Base-by-base conservation (phyloP, 2,329 filamentous ascomycete species). In the Botrytis pseudocinerea region DNA sequence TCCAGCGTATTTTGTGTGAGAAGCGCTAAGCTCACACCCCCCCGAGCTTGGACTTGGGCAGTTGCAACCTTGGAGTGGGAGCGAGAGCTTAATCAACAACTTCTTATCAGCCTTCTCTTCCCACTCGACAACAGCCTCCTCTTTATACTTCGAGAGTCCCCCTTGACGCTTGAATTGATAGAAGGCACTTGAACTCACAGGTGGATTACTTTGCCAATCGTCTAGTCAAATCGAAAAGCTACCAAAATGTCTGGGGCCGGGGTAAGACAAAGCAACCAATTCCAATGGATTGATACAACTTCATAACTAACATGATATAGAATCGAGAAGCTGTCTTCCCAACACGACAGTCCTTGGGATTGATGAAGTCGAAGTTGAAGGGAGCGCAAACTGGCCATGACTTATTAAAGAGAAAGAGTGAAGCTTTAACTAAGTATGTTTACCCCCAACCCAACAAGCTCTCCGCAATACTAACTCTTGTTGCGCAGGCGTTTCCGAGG, bases 281-380 rank as follows among this genome's bases (percentile, higher is more conserved):
- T 54, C 28, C 74, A 72, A 57, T 72, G n/a, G 60, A 61, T 61
- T 71, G 25, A 40, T 38, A 42, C 42, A 66, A n/a, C 46, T 54
- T 68, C 35, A n/a, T 54, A 65, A 65, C 74, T 78, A 70, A 78
- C 71, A 63, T 75, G 75, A 74, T 80, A 73, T 83, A 97, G 95
- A 94, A 95, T 83, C 91, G 96, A 83, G 96, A 99, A 85, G 89
- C 95, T 81, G 95, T 99, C 85, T 99, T 99, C 85, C 93, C 96
- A 80, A 99, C 96, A 82, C 93, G 96, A 81, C 96, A 99, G 87
- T 97, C 94, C 83, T 87, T 99, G 84, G 95, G 94, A 77, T 84
- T 97, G 82, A 99, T 99, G 95, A 98, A 98, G 85, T 90, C 92
- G 77, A 99, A 99, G 87, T 90, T 99, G 81, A 98, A 98, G 87